These are phyloP conservation scores for Penicillium flavigenum DNA, from an alignment of 495 filamentous ascomycete species.

Conservation along the genomic window DNA sequence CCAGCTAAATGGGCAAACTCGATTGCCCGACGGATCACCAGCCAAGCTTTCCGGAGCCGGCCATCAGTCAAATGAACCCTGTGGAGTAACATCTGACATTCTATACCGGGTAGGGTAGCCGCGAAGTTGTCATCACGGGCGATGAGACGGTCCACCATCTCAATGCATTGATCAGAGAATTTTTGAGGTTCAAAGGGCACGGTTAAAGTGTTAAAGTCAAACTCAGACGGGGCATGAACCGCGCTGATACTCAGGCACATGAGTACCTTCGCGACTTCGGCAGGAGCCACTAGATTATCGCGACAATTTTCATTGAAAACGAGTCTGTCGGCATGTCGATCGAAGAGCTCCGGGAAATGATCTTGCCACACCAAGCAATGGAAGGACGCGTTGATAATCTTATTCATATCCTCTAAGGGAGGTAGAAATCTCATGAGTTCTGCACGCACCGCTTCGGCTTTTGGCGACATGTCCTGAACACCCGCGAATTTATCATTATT, in stretches of 20 bases:
- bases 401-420: slow-evolving; percentile 24
- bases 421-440: slow-evolving; percentile 34
- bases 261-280: slow-evolving; percentile 37
- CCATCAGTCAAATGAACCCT: slow-evolving; percentile 51
- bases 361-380: slow-evolving; percentile 35
- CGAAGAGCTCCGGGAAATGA: slow-evolving; percentile 28
- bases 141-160: slow-evolving; percentile 41
- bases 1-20: slow-evolving; percentile 50
- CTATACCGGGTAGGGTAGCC: slow-evolving; percentile 50
- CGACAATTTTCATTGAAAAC: neutral
- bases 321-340: slow-evolving; percentile 9
- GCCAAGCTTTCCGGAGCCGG: slow-evolving; percentile 53
- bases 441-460: slow-evolving; percentile 28
- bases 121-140: slow-evolving; percentile 49
- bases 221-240: slow-evolving; percentile 31
- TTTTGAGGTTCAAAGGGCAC: slow-evolving; percentile 27
- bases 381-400: slow-evolving; percentile 30
- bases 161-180: slow-evolving; percentile 35
- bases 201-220: slow-evolving; percentile 25
- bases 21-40: slow-evolving; percentile 45
- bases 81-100: slow-evolving; percentile 46
- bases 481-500: slow-evolving; percentile 29
- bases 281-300: slow-evolving; percentile 25
- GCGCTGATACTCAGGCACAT: slow-evolving; percentile 38
- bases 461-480: slow-evolving; percentile 28